These are phyloP conservation scores for Floccularia luteovirens DNA, from an alignment of 768 basidiomycete species.

Conservation along the genomic window DNA sequence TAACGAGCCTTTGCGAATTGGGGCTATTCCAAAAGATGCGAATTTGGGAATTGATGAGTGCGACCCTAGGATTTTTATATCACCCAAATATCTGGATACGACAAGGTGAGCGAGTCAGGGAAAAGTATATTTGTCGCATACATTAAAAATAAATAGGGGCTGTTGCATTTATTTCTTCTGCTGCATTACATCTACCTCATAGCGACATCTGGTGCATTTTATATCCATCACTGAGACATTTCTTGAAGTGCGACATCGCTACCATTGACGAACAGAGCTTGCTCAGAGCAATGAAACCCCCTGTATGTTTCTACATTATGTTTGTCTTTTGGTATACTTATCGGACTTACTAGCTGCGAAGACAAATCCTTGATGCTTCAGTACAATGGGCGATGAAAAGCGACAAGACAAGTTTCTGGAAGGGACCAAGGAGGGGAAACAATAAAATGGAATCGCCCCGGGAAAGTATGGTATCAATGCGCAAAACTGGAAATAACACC, in stretches of 20 bases:
- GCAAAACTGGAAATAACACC: constrained; percentile 35
- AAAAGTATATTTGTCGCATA: neutral
- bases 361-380: constrained; percentile 80
- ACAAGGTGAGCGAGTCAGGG: constrained; percentile 67
- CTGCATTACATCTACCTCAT: constrained; percentile 70
- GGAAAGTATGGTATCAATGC: constrained; percentile 63
- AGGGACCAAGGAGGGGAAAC: constrained; percentile 35
- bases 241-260: constrained; percentile 77
- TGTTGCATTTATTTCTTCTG: constrained; percentile 81
- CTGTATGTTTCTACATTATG: constrained; percentile 40
- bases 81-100: constrained; percentile 96
- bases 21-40: constrained; percentile 89
- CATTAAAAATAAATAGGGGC: constrained; percentile 47
- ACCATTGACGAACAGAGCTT: constrained; percentile 68
- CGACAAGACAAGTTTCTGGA: constrained; percentile 79
- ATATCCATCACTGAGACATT: constrained; percentile 84
- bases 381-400: constrained; percentile 85
- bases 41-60: constrained; percentile 95
- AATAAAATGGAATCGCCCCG: constrained; percentile 59
- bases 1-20: constrained; percentile 85
- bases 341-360: constrained; percentile 34
- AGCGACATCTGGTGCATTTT: constrained; percentile 98
- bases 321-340: neutral
- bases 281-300: constrained; percentile 68
- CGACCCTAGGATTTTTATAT: constrained; percentile 81